Percentiles rank a stretch among this genome's conserved stretches.
These are phyloP conservation scores for Fusarium pseudoanthophilum DNA, from an alignment of 2,329 filamentous ascomycete species.

Conservation along the genomic window DNA sequence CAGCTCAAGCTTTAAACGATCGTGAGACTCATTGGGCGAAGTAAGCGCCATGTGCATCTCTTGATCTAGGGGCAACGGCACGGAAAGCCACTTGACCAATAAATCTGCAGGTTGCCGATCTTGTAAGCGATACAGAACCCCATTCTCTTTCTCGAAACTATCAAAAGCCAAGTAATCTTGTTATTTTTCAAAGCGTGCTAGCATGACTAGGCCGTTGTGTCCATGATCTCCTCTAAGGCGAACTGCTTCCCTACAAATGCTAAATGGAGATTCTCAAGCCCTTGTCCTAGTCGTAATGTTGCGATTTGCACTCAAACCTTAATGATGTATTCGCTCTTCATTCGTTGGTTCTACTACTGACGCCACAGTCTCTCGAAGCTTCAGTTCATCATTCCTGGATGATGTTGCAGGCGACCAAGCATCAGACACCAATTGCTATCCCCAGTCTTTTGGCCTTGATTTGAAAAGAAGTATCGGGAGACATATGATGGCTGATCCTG, in stretches of 20 bases:
- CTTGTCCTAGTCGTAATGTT: constrained; percentile 16
- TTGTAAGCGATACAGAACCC: constrained; percentile 14
- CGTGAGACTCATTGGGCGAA: constrained; percentile 27
- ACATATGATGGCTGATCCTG: not conserved
- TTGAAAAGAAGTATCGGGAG: not conserved
- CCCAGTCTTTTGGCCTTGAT: not conserved
- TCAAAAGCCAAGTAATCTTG: constrained; percentile 6
- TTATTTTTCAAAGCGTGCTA: not conserved
- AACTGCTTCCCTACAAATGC: not conserved
- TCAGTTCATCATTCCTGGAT: not conserved
- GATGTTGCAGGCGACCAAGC: not conserved
- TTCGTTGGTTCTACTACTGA: not conserved
- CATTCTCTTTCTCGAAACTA: constrained; percentile 14
- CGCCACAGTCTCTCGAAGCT: not conserved
- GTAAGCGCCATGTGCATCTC: constrained; percentile 37
- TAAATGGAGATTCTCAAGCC: not conserved
- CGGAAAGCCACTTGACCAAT: constrained; percentile 10
- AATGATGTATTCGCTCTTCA: not conserved
- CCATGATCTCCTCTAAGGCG: constrained; percentile 1
- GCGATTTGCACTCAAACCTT: not conserved
- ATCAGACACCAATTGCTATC: not conserved
- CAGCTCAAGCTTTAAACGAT: constrained; percentile 25
- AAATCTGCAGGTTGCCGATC: constrained; percentile 35
- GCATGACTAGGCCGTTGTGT: constrained; percentile 1
- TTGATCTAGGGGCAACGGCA: constrained; percentile 24